Percentiles rank a stretch among this genome's conserved stretches.
Evolutionary conservation across 1,284 basidiomycete species (phyloP).

Genomic region (Schizophyllum commune): DNA sequence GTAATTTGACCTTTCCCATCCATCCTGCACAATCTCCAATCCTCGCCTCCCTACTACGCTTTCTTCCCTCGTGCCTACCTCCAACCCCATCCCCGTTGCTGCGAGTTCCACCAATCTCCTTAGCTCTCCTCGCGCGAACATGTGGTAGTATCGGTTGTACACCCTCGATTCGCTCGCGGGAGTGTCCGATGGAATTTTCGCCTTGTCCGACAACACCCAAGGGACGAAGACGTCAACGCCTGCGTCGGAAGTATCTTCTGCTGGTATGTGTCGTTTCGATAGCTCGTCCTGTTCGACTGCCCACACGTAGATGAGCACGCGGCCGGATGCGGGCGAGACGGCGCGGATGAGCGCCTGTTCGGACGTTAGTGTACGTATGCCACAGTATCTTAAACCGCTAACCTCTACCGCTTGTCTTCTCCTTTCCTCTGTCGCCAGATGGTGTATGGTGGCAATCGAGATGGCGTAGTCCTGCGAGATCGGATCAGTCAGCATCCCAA

Average conservation of each 20-base stretch:
- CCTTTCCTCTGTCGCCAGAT: constrained; percentile 74
- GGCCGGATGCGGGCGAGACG: constrained; percentile 58
- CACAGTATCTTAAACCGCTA: constrained; percentile 1
- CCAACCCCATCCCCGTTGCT: constrained; percentile 49
- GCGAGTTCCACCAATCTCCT: constrained; percentile 52
- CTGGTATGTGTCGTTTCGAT: constrained; percentile 65
- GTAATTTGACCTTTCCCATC: constrained; percentile 85
- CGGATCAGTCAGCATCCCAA: not conserved
- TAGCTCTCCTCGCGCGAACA: constrained; percentile 82
- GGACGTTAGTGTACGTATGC: constrained; percentile 1
- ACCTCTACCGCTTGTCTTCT: constrained; percentile 71
- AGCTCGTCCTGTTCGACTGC: constrained; percentile 87
- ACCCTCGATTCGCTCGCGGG: constrained; percentile 29
- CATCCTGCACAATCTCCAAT: constrained; percentile 61
- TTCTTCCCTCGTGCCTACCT: constrained; percentile 30
- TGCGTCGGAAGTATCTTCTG: constrained; percentile 14
- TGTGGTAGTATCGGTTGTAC: constrained; percentile 89
- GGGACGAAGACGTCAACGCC: constrained; percentile 44
- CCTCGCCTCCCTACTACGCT: constrained; percentile 26
- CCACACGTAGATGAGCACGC: constrained; percentile 97
- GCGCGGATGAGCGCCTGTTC: constrained; percentile 56
- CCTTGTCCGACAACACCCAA: constrained; percentile 29
- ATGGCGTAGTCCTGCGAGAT: constrained; percentile 79
- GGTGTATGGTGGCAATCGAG: constrained; percentile 93
- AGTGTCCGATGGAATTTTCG: constrained; percentile 3